phyloP scores from a whole-genome alignment of 768 basidiomycete species.

The Boletus subparvulus region DNA sequence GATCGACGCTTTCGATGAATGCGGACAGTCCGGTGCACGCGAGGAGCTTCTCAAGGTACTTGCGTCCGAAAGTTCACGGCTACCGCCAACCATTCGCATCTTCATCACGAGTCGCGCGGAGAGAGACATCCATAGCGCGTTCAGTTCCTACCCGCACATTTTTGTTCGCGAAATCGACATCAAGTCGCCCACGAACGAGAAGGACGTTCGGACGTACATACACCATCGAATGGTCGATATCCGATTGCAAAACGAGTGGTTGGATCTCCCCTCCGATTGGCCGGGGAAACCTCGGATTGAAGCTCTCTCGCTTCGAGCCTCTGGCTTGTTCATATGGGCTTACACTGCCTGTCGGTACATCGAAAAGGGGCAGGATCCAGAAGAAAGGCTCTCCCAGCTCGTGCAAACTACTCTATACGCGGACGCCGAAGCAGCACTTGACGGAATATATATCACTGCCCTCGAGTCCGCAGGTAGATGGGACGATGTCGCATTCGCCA shows the following conservation, averaged over 20 bases:
- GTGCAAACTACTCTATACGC: constrained; percentile 19
- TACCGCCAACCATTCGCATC: constrained; percentile 29
- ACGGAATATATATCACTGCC: constrained; percentile 31
- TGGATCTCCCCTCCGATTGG: constrained; percentile 31
- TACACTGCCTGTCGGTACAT: constrained; percentile 34
- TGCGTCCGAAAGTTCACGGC: constrained; percentile 19
- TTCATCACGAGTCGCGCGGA: constrained; percentile 36
- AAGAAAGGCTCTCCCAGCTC: constrained; percentile 29
- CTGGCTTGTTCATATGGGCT: constrained; percentile 36
- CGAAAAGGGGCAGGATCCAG: constrained; percentile 31
- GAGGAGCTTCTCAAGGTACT: constrained; percentile 31
- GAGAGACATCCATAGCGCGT: constrained; percentile 22
- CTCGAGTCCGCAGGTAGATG: constrained; percentile 32
- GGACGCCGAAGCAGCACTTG: constrained; percentile 29
- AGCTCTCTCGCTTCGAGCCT: constrained; percentile 28
- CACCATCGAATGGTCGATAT: constrained; percentile 28
- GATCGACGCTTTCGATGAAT: constrained; percentile 40
- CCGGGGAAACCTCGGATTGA: constrained; percentile 22
- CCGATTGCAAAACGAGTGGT: constrained; percentile 26
- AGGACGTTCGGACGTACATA: constrained; percentile 28
- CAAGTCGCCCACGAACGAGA: constrained; percentile 22
- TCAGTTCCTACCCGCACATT: constrained; percentile 15
- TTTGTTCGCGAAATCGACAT: constrained; percentile 26
- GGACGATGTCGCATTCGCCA: constrained; percentile 28
- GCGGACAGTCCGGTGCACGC: constrained; percentile 21